Evolutionary conservation across 306 rosid genomes (phyloP).

Genomic region (Lablab purpureus): DNA sequence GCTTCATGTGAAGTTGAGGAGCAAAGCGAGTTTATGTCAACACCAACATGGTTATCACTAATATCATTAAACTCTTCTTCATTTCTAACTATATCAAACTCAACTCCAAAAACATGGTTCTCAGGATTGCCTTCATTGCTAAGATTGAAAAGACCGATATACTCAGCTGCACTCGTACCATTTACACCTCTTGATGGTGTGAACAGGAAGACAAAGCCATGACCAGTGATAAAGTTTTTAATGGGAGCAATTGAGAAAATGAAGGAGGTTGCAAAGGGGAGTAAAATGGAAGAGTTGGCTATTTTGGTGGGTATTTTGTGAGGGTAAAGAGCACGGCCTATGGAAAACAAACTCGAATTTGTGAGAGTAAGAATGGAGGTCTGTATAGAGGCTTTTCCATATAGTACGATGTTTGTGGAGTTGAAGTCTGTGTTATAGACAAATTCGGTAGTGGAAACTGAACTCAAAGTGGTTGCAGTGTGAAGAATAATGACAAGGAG

Average conservation of each 20-base stretch:
- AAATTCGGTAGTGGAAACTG: conserved; percentile 60
- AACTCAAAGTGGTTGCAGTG: neutral
- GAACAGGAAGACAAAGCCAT: conserved; percentile 62
- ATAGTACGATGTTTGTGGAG: conserved; percentile 51
- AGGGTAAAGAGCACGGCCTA: conserved; percentile 62
- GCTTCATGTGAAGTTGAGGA: conserved; percentile 55
- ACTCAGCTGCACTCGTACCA: conserved; percentile 55
- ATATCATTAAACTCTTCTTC: conserved; percentile 55
- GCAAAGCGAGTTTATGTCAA: conserved; percentile 57
- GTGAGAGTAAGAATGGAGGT: conserved; percentile 62
- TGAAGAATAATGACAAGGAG: conserved; percentile 38
- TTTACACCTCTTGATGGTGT: conserved; percentile 48
- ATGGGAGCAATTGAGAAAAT: conserved; percentile 56
- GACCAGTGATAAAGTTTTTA: conserved; percentile 48
- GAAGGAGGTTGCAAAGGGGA: conserved; percentile 68
- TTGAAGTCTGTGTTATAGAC: conserved; percentile 66
- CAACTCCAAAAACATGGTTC: conserved; percentile 58
- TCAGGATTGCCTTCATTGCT: conserved; percentile 47
- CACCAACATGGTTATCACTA: conserved; percentile 59
- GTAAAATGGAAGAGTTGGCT: conserved; percentile 47
- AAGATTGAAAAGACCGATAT: conserved; percentile 57
- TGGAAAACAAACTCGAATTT: conserved; percentile 49
- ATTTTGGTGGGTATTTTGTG: conserved; percentile 50
- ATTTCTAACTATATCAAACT: conserved; percentile 59
- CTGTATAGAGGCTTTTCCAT: conserved; percentile 54